A percentile compares a stretch with the other conserved stretches of the same genome.
Evolutionary conservation across 768 basidiomycete genomes (phyloP).

Genomic region (Trametes maxima): DNA sequence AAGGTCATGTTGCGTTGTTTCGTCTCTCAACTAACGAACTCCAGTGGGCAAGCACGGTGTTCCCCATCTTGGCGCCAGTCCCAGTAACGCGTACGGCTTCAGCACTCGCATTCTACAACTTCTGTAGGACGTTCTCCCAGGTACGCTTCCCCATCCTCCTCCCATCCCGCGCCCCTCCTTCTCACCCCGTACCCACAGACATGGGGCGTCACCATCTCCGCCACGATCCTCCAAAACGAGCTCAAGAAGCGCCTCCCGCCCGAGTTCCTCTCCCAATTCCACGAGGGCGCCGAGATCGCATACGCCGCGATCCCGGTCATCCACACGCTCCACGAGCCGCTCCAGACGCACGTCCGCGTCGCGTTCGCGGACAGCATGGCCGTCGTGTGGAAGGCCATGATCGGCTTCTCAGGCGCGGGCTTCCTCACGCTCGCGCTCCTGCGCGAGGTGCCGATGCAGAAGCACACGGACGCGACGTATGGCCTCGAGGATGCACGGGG

Average conservation of each 20-base stretch:
- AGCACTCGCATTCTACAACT: constrained; percentile 38
- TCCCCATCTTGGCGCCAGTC: constrained; percentile 39
- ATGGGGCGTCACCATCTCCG: constrained; percentile 40
- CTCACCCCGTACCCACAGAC: constrained; percentile 3
- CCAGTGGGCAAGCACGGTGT: constrained; percentile 20
- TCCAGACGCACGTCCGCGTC: constrained; percentile 30
- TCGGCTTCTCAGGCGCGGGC: constrained; percentile 34
- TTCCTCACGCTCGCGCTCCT: constrained; percentile 30
- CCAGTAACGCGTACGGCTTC: constrained; percentile 34
- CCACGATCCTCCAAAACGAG: constrained; percentile 39
- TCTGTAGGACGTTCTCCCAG: constrained; percentile 28
- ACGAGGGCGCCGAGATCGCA: constrained; percentile 28
- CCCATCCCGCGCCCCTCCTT: neutral
- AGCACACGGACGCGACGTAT: constrained; percentile 34
- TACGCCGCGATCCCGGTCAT: constrained; percentile 34
- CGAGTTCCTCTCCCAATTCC: constrained; percentile 28
- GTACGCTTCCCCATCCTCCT: neutral
- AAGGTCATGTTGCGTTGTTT: too few relatives aligned
- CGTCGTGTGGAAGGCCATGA: constrained; percentile 36
- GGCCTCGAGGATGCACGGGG: constrained; percentile 15
- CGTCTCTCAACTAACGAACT: too few relatives aligned
- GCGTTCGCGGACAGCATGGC: constrained; percentile 36
- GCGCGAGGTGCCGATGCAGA: constrained; percentile 32
- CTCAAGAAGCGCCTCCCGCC: constrained; percentile 35
- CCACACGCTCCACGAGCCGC: constrained; percentile 25